phyloP scores from a whole-genome alignment of 805 yeast species.

The Wickerhamia fluorescens region DNA sequence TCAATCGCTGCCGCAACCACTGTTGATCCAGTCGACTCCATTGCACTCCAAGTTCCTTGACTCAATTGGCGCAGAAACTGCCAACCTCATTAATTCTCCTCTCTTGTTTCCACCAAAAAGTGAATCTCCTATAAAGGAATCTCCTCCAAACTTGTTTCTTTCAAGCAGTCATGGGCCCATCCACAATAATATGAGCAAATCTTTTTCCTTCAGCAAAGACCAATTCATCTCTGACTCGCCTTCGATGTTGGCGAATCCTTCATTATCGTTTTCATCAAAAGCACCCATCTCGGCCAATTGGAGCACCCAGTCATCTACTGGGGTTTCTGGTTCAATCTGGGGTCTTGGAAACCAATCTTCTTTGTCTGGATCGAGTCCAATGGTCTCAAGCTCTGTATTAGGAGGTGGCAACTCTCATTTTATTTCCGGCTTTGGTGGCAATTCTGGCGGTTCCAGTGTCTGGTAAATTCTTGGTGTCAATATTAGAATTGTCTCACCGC shows the following conservation, averaged over 20 bases:
- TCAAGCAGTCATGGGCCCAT: no score
- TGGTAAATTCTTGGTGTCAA: no score
- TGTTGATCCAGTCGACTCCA: constrained; percentile 6
- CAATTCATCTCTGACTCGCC: no score
- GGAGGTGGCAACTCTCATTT: constrained; percentile 12
- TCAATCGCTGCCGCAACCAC: no score
- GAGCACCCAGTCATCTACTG: constrained; percentile 6
- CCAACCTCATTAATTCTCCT: constrained; percentile 17
- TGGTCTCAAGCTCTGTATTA: no score
- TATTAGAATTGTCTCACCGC: no score
- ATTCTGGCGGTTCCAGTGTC: no score
- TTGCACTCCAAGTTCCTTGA: constrained; percentile 13
- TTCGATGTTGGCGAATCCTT: no score
- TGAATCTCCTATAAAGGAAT: constrained; percentile 9
- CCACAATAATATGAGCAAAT: no score
- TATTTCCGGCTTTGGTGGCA: no score
- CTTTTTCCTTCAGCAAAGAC: no score
- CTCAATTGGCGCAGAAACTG: constrained; percentile 6
- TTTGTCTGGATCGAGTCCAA: constrained; percentile 5
- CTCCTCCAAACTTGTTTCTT: constrained; percentile 20
- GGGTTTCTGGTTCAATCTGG: constrained; percentile 15
- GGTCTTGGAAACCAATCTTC: constrained; percentile 11
- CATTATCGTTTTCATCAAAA: no score
- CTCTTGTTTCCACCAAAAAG: constrained; percentile 13
- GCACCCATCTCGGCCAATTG: constrained; percentile 6